Percentiles rank a stretch among this genome's conserved stretches.
Evolutionary conservation across 106 monocot species (phyloP).

Genomic region (Dendrobium officinale): DNA sequence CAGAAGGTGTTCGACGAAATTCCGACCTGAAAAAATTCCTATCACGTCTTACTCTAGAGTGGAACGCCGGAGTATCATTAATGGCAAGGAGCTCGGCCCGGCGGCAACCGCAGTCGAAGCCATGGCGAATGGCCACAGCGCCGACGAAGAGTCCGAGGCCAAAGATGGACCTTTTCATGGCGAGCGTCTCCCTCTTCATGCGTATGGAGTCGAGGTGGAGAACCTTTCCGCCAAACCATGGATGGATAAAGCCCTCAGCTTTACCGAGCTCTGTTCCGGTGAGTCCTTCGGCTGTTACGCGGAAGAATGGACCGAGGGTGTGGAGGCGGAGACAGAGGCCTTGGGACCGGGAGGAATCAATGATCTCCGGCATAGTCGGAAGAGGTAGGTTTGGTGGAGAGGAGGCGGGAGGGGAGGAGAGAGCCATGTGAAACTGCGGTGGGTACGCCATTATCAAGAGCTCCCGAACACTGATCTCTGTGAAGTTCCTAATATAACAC

Average conservation of each 20-base stretch:
- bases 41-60: constrained; percentile 32
- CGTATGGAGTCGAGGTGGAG: constrained; percentile 64
- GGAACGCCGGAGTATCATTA: constrained; percentile 53
- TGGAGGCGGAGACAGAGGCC: constrained; percentile 37
- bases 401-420: neutral
- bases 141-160: constrained; percentile 58
- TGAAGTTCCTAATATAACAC: neutral
- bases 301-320: constrained; percentile 56
- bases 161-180: constrained; percentile 51
- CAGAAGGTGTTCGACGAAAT: constrained; percentile 6
- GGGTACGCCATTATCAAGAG: neutral
- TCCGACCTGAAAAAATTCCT: neutral
- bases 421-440: neutral
- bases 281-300: constrained; percentile 17
- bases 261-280: constrained; percentile 32
- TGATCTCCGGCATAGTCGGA: constrained; percentile 64
- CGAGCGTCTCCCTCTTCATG: constrained; percentile 43
- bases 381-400: neutral
- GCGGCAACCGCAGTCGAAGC: constrained; percentile 47
- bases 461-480: neutral
- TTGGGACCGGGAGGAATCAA: constrained; percentile 34
- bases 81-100: constrained; percentile 67
- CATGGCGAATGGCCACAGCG: constrained; percentile 47
- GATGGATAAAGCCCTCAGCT: constrained; percentile 44
- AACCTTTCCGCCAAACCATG: constrained; percentile 36